Evolutionary conservation across 331 rosid genomes (phyloP), one percentile per base, ranked within the genome.

Genomic region (Malus hybrid): DNA sequence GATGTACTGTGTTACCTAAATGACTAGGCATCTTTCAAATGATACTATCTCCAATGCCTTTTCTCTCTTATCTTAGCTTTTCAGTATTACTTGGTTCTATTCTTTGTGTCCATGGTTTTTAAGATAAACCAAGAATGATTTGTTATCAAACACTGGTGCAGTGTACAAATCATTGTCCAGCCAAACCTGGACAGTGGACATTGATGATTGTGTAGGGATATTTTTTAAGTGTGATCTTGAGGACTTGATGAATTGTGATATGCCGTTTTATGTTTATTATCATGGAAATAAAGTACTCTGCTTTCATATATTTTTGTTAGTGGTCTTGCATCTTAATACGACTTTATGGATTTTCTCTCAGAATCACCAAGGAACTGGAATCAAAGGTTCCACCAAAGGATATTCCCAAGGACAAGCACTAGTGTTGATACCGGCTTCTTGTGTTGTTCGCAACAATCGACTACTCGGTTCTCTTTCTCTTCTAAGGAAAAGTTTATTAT

Each of bases 281-380:
- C 48, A 42, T 24, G 29, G 14, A 11, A 10, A 13, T 29, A 71
- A 33, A 55, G 34, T 5, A 3, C 65, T 55, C 24, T 56, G 50
- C 53, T 44, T 26, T 36, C 56, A 3, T 57, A 52, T 52, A 52
- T 18, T 6, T 56, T 56, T 55, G 8, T 64, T 33, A 15, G 69
- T 7, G 26, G 69, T n/a, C 48, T 18, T 56, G 24, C 14, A 66
- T 39, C 44, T 13, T 68, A 5, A 66, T 56, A 29, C 63, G 66
- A 68, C 68, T 76, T 24, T 28, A 55, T 68, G 65, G 57, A 10
- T 86, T 63, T 70, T 76, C 79, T 68, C 80, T 67, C 88, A 93
- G 98, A 90, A 82, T 61, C 84, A 57, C 91, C 6, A 85, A 87
- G 87, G 93, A 89, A 67, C 65, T 85, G 68, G 91, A 93, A 81